Base-by-base conservation (phyloP, 176 grass and related monocot genomes). In the Aegilops tauschii region DNA sequence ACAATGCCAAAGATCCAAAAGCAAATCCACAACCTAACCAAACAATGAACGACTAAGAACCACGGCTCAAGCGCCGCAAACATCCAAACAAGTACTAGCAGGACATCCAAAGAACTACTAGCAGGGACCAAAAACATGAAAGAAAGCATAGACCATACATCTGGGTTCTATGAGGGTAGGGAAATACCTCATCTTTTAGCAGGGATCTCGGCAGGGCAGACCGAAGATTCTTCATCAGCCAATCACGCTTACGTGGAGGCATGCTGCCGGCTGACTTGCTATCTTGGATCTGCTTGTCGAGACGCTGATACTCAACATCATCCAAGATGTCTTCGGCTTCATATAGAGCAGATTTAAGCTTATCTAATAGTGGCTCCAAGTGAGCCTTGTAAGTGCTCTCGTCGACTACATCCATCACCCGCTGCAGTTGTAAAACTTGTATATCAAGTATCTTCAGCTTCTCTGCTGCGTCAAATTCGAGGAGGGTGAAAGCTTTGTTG, bases 241-340 rank as follows among this genome's bases (percentile, higher is more conserved):
- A 36, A 36, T 36, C 35, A 0, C 5, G 25, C 8, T 27, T n/a
- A 25, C 8, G n/a, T n/a, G n/a, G n/a, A n/a, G n/a, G n/a, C n/a
- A n/a, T n/a, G n/a, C n/a, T 16, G 11, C 2, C 74, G 20, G 1
- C 8, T 9, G 17, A 12, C 47, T 34, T 50, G 45, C 1, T 3
- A 40, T 21, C 30, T 50, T 5, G 30, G 11, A 73, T 66, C 72
- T 36, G 35, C 35, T 13, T 81, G n/a, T 92, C 2, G n/a, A 92
- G 77, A 1, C 3, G 5, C 6, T 79, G 6, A 47, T 91, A 88
- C 11, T 88, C 69, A 9, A 81, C 34, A 20, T 4, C 18, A 27
- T 80, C 82, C 47, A 85, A 20, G 44, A 92, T 59, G 30, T 92
- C 74, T 50, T 92, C 62, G 0, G 82, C 77, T 45, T 92, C 77